Conservation (phyloP, 495 filamentous ascomycete species). For the Pyrenopolyporus hunteri region DNA sequence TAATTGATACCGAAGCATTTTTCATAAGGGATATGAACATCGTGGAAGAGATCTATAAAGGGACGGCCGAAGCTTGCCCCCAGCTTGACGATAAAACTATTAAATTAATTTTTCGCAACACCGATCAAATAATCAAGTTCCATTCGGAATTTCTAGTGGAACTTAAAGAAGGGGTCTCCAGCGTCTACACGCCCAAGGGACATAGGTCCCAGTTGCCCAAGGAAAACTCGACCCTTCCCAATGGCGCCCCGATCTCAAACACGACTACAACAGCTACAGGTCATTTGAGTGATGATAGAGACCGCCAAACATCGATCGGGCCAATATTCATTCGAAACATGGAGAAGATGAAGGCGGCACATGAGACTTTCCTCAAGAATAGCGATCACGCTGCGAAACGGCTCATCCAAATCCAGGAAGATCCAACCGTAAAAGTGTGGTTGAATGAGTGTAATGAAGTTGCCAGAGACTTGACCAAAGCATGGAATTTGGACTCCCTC, state of each 20-base stretch:
- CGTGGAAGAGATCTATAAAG: conserved; percentile 94
- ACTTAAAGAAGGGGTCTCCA: conserved; percentile 75
- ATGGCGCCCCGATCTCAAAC: conserved; percentile 42
- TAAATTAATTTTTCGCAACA: conserved; percentile 88
- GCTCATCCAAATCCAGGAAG: conserved; percentile 72
- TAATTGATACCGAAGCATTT: conserved; percentile 87
- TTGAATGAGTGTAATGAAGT: conserved; percentile 86
- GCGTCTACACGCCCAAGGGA: conserved; percentile 67
- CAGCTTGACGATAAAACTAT: conserved; percentile 82
- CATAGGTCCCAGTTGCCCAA: conserved; percentile 49
- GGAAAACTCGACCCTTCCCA: conserved; percentile 43
- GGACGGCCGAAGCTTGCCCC: conserved; percentile 82
- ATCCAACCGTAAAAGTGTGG: conserved; percentile 83
- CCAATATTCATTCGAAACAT: conserved; percentile 78
- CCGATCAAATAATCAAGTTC: conserved; percentile 82
- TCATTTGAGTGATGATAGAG: conserved; percentile 60
- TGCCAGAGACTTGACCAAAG: conserved; percentile 84
- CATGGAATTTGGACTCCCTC: conserved; percentile 92
- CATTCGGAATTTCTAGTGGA: conserved; percentile 76
- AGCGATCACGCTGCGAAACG: conserved; percentile 83
- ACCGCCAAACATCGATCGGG: conserved; percentile 77
- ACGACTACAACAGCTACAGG: conserved; percentile 37
- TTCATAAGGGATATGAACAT: conserved; percentile 95
- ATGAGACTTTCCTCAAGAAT: conserved; percentile 84
- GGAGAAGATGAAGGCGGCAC: conserved; percentile 79